Evolutionary conservation across 164 flowering plant species (phyloP), one percentile per base, ranked within the genome.

Genomic region (Cinnamomum chago): DNA sequence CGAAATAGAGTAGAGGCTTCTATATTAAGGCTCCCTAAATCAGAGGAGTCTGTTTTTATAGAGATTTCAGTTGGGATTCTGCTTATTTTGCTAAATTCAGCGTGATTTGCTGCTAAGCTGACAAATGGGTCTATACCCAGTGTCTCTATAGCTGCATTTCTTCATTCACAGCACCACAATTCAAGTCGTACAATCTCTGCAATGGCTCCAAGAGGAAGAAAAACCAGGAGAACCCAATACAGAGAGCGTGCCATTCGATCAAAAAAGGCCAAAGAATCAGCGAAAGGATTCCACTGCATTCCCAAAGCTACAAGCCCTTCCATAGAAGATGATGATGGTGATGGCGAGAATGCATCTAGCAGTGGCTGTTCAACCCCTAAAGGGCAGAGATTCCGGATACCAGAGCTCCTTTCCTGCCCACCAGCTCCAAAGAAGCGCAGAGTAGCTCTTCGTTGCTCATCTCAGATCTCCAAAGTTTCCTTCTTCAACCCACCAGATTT

Each of bases 361-460:
- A 22, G 14, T 22, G 76, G 74, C 1, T 86, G 84, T 65, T 66
- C 20, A 13, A 14, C 60, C 1, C 89, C 91, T 1, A 85, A 78
- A 70, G 86, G 80, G 60, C 52, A 74, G 76, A 84, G 77, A 71
- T 78, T 78, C 65, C 76, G 75, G 67, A 85, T 88, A 75, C 86
- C 88, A 0, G 77, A 84, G 77, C 67, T 62, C 1, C 66, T 75
- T 10, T 28, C 83, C 0, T 88, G 91, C 62, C 91, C 91, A 50
- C 86, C 89, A 7, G 85, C 91, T 23, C 91, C 91, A 22, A 88
- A 81, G 80, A 88, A 88, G 84, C 75, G 51, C 55, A 80, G 82
- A 71, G 60, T 70, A 58, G 66, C 71, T 28, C 25, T 80, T 9
- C 73, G 47, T 15, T 72, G 60, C 50, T 71, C 79, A 2, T 25